Evolutionary conservation across 345 rosid species (phyloP), one percentile per base, ranked within the genome.

Genomic region (Conringia planisiliqua): DNA sequence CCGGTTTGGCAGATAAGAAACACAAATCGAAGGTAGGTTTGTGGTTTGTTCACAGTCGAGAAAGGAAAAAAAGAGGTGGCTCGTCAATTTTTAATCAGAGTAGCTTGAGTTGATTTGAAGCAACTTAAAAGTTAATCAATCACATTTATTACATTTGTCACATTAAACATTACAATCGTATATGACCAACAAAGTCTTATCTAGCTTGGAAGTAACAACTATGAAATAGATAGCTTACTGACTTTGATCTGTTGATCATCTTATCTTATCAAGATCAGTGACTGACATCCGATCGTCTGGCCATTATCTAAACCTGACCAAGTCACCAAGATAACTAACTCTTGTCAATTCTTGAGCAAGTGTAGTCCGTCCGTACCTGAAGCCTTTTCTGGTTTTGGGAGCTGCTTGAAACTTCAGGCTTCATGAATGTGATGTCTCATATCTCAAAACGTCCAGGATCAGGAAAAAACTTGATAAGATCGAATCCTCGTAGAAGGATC

Each of bases 71-170:
- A 61, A 30, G 50, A 52, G 75, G 50, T 76, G 65, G 50, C 51
- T 62, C 56, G 75, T 76, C 75, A 69, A 76, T 68, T 69, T 22
- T 52, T 51, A 60, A 48, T 68, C 68, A 38, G 39, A 40, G 4
- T 52, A 69, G 57, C 42, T 76, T 69, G 74, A n/a, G 79, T 76
- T 76, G 71, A 4, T 55, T 33, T 55, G 59, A 70, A 76, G 80
- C 75, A 35, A 70, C 80, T 54, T 70, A 43, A 3, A 27, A 54
- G 26, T 32, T 7, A 52, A 68, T 36, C 70, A 68, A 30, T 68
- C 69, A 30, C 63, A 42, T 60, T 18, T 51, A 16, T 58, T 33
- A 33, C 43, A 58, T 35, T 18, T 48, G 35, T 59, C 59, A 67
- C 36, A 26, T 6, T 22, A 4, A 48, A 39, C 46, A 60, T 60